Evolutionary conservation across 345 rosid species (phyloP), one percentile per base, ranked within the genome.

Genomic region (Erucastrum elatum): DNA sequence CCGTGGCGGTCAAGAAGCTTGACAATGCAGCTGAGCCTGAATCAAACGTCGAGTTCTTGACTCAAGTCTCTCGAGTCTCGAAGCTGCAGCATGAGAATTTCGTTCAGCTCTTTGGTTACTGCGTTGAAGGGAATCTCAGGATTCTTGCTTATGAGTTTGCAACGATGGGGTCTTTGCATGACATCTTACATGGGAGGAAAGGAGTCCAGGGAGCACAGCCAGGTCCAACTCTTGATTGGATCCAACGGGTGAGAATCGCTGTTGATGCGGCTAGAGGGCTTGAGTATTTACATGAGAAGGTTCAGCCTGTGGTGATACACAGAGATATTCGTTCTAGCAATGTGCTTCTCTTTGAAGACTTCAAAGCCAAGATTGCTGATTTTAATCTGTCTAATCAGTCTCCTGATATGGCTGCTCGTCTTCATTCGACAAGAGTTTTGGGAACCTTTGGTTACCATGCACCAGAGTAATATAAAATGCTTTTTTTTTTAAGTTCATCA

Each of bases 341-440:
- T 74, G 94, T 93, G 72, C 97, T 95, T 80, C 90, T 95, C 39
- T 95, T 95, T 71, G 98, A 91, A 81, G 97, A 93, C 59, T 93
- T 90, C 80, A 93, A 93, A 85, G 96, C 97, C 29, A 95, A 95
- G 88, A 86, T 93, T 17, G 98, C 96, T 21, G 99, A 95, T 85
- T 93, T 95, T 82, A 93, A 95, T 85, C 89, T 91, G 12, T 95
- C 96, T 55, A 95, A 95, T 83, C 99, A 95, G 84, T 88, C 98
- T 77, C 98, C 99, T 79, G 99, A 95, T 72, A 95, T 90, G 94
- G 98, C 99, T 84, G 98, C 99, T 83, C 98, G 99, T 70, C 97
- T 95, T 82, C 99, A 95, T 83, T 95, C 99, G 21, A 95, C 99
- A 66, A 89, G 99, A 79, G 99, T 95, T 77, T 83, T 95, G 83